These are phyloP conservation scores for Fusarium oxysporum DNA, from an alignment of 2,329 filamentous ascomycete species.

Conservation along the genomic window DNA sequence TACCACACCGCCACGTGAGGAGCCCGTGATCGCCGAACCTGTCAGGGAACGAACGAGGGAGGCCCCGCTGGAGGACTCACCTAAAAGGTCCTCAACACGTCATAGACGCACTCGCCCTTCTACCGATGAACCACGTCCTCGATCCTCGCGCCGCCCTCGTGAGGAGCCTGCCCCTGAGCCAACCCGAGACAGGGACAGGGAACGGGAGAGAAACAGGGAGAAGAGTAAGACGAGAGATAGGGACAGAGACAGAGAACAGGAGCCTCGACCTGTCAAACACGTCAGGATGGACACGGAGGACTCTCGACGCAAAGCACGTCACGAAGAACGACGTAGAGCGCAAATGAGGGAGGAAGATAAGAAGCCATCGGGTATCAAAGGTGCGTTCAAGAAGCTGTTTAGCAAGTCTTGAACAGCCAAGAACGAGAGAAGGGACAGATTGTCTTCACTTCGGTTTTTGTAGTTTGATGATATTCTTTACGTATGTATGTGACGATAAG, in stretches of 20 bases:
- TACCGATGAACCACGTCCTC: constrained; percentile 38
- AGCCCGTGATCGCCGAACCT: constrained; percentile 33
- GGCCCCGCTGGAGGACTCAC: constrained; percentile 41
- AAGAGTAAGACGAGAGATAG: constrained; percentile 17
- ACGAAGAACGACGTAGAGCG: constrained; percentile 48
- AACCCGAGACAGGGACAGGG: constrained; percentile 28
- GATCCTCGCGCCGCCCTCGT: constrained; percentile 37
- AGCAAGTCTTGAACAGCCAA: constrained; percentile 34
- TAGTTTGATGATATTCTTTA: constrained; percentile 39
- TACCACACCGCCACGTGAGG: constrained; percentile 42
- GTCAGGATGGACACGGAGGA: constrained; percentile 50
- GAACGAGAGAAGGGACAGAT: constrained; percentile 12
- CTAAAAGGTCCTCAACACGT: constrained; percentile 47
- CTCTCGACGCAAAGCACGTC: constrained; percentile 50
- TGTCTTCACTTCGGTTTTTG: constrained; percentile 34
- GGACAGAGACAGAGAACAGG: constrained; percentile 9
- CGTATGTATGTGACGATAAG: constrained; percentile 42
- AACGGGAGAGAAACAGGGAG: constrained; percentile 18
- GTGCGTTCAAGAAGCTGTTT: constrained; percentile 49
- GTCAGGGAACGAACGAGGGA: constrained; percentile 43
- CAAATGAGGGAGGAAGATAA: constrained; percentile 48
- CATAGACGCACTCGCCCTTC: constrained; percentile 33
- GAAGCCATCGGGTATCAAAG: constrained; percentile 48
- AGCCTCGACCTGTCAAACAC: constrained; percentile 34
- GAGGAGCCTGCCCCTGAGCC: constrained; percentile 31